Evolutionary conservation across 192 early-diverging fungal species (phyloP), one percentile per base, ranked within the genome.

Genomic region (Rhizoclosmatium globosum): DNA sequence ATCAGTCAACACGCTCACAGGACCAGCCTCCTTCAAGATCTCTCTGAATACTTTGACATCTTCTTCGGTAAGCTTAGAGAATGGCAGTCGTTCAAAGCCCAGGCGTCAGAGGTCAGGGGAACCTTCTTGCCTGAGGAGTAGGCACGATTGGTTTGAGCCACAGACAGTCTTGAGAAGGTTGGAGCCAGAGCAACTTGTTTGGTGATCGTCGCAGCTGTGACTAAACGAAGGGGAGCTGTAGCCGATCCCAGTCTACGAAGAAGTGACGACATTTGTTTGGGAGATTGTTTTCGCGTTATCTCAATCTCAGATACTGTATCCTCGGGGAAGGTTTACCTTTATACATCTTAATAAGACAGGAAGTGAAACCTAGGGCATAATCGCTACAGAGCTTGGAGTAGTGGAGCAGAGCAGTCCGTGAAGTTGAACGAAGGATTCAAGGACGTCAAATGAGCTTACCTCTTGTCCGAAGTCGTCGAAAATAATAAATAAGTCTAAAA

Each of bases 31-130:
- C 41, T 19, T 21, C 31, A 84, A 50, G 41, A 84, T 84, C 3
- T 21, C 31, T 31, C 58, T 31, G 56, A 84, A 84, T 42, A 56
- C 45, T 61, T 4, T 47, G 19, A 84, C 47, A 71, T 84, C 83
- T 13, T 39, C 73, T 39, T 56, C 41, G 3, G 83, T 82, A 43
- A 88, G 21, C 43, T 44, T 50, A 44, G 81, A 76, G 57, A 85
- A 87, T 11, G 76, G 21, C 45, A 75, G 15, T 4, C 85, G 67
- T 48, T 15, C 47, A n/a, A 82, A 17, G 31, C 74, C 59, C 15
- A 82, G 81, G 7, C 69, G 77, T 69, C 71, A 68, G 77, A 53
- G 2, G 83, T 84, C 3, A 70, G 58, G 2, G 71, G 45, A 21
- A 76, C 57, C 46, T 69, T 38, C 44, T 23, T 45, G 9, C 21